A percentile compares a stretch with the other conserved stretches of the same genome.
Conservation (phyloP, 306 rosid genomes). For the Phaseolus lunatus region DNA sequence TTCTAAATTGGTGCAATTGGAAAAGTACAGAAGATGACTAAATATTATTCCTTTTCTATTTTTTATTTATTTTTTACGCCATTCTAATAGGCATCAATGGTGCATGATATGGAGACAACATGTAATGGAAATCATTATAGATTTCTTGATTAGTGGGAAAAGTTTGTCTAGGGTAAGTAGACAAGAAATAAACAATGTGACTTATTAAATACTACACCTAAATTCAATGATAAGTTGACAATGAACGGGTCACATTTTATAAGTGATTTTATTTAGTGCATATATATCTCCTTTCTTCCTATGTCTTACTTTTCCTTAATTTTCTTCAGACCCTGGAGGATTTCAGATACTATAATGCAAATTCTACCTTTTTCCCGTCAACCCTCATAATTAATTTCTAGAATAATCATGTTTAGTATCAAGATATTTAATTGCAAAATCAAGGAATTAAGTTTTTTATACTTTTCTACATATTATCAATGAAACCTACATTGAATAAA, state of each 20-base stretch:
- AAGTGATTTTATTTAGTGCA: slow-evolving; percentile 23
- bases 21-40: slow-evolving; percentile 14
- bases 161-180: slow-evolving; percentile 47
- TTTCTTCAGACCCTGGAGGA: background rate
- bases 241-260: slow-evolving; percentile 8
- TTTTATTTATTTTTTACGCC: background rate
- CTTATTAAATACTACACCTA: slow-evolving; percentile 14
- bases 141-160: slow-evolving; percentile 43
- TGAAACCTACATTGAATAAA: too few relatives aligned
- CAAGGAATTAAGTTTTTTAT: too few relatives aligned
- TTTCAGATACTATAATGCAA: slow-evolving; percentile 44
- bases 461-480: too few relatives aligned
- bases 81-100: slow-evolving; percentile 34
- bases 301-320: slow-evolving; percentile 1
- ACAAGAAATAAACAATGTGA: slow-evolving; percentile 43
- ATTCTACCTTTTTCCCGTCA: slow-evolving; percentile 47
- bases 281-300: background rate
- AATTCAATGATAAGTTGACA: slow-evolving; percentile 34
- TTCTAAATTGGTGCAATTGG: slow-evolving; percentile 32
- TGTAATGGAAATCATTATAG: slow-evolving; percentile 54
- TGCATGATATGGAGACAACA: slow-evolving; percentile 52
- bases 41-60: slow-evolving; percentile 7
- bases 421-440: background rate
- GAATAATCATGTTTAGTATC: background rate
- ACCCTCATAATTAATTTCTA: slow-evolving; percentile 50